A percentile compares a stretch with the other conserved stretches of the same genome.
Conservation (phyloP, 129 eudicot species). For the Artemisia tridentata region DNA sequence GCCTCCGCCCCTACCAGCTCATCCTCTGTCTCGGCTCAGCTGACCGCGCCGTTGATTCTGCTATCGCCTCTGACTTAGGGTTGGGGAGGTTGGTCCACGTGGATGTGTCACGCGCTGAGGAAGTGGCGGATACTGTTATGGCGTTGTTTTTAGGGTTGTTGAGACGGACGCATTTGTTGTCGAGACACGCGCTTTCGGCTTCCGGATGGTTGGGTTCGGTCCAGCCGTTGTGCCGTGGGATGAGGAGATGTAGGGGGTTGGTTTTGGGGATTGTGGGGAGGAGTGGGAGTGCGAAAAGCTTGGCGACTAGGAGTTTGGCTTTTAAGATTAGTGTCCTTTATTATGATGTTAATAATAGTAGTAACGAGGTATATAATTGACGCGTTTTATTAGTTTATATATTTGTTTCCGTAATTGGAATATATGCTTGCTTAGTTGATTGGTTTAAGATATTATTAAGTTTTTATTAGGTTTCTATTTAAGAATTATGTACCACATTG, state of each 20-base stretch:
- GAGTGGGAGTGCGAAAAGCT: conserved; percentile 77
- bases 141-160: conserved; percentile 81
- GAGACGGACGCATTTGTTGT: conserved; percentile 82
- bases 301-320: conserved; percentile 93
- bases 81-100: conserved; percentile 75
- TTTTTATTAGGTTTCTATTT: no score
- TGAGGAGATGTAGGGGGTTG: conserved; percentile 91
- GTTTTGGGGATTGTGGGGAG: conserved; percentile 94
- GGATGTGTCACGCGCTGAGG: conserved; percentile 91
- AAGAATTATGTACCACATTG: no score
- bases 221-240: conserved; percentile 97
- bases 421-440: conserved; percentile 2
- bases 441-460: neutral
- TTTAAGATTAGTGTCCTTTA: conserved; percentile 92
- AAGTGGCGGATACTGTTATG: conserved; percentile 95
- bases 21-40: conserved; percentile 93
- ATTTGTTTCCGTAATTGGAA: neutral
- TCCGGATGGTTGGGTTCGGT: conserved; percentile 97
- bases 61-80: conserved; percentile 89
- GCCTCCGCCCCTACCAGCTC: conserved; percentile 94
- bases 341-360: conserved; percentile 70
- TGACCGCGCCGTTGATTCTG: conserved; percentile 82
- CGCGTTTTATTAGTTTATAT: neutral
- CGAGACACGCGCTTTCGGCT: conserved; percentile 81
- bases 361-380: neutral